Evolutionary conservation across 768 basidiomycete genomes (phyloP), one percentile per base, ranked within the genome.

Genomic region (Stropharia rugosoannulata): DNA sequence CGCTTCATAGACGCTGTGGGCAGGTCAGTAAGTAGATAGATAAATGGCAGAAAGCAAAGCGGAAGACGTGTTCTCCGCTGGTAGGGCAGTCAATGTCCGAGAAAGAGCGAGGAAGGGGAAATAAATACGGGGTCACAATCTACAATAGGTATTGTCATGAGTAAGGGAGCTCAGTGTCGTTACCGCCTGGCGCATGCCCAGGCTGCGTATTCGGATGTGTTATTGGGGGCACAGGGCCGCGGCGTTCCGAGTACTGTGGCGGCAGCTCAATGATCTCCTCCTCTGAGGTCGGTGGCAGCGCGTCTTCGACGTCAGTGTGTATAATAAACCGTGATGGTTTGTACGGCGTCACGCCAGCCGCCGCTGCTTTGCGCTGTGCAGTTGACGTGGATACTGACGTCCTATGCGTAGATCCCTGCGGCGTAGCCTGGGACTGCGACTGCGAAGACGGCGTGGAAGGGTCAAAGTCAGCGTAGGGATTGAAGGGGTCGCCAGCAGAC

Each of bases 181-280:
- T 27, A 39, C 40, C 40, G 32, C 55, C 56, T 38, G 51, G 25
- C 44, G 58, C 56, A 56, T 55, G 60, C 22, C 60, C 57, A 16
- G 60, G 53, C 42, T 59, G 40, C 40, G 49, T 42, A 22, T 35
- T 51, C 48, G 60, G 53, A 40, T 43, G 45, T 8, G 48, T 4
- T 27, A 36, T n/a, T 8, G 29, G 51, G 6, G 22, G 5, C 41
- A 41, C 27, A 47, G 69, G 66, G 12, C 62, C 69, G 16, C 77
- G 78, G 36, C 80, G 73, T 57, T 82, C 85, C 22, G 77, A 77
- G 64, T 91, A 91, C 65, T 83, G 83, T 13, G 89, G 89, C 25
- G 89, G 89, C n/a, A 90, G 76, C 69, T 91, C 89, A 5, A 90
- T 77, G 18, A 88, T 70, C 5, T 77, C 87, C 15, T 79, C 70